These are phyloP conservation scores for Rugonectria rugulosa DNA, from an alignment of 2,329 filamentous ascomycete species.

Conservation along the genomic window DNA sequence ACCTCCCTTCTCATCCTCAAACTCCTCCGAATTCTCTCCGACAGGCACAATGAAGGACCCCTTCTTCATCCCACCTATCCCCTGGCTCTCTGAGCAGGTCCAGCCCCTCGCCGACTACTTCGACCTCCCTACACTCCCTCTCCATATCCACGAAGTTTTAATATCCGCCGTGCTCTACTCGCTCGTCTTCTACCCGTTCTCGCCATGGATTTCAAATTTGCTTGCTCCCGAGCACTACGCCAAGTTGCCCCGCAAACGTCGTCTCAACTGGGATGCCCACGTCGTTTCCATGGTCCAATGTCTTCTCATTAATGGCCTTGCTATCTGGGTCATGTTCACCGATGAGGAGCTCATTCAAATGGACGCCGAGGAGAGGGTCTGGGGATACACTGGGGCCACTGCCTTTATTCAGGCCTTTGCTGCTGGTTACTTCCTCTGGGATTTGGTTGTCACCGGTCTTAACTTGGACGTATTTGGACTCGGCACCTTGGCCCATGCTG, in stretches of 20 bases:
- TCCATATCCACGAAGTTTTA: constrained; percentile 81
- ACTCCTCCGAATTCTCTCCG: constrained; percentile 1
- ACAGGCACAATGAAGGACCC: constrained; percentile 71
- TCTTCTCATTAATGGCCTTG: constrained; percentile 72
- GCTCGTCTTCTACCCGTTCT: constrained; percentile 69
- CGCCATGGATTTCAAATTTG: constrained; percentile 69
- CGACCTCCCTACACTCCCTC: constrained; percentile 70
- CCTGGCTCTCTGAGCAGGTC: constrained; percentile 62
- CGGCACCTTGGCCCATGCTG: constrained; percentile 80
- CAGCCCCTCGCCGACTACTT: constrained; percentile 71
- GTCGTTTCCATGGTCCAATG: constrained; percentile 85
- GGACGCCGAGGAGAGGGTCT: constrained; percentile 73
- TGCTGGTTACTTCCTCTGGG: constrained; percentile 86
- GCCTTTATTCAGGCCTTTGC: constrained; percentile 81
- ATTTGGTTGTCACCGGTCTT: constrained; percentile 72
- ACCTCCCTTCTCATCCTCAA: not conserved
- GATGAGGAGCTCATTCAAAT: constrained; percentile 74
- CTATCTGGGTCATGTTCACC: constrained; percentile 74
- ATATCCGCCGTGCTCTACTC: constrained; percentile 73
- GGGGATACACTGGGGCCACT: constrained; percentile 76
- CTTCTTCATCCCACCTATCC: constrained; percentile 69
- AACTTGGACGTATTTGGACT: constrained; percentile 76
- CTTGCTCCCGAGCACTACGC: constrained; percentile 71
- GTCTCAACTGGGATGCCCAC: constrained; percentile 84
- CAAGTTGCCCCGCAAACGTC: constrained; percentile 67